Base-by-base conservation (phyloP, 495 filamentous ascomycete genomes). In the Tuber brumale region DNA sequence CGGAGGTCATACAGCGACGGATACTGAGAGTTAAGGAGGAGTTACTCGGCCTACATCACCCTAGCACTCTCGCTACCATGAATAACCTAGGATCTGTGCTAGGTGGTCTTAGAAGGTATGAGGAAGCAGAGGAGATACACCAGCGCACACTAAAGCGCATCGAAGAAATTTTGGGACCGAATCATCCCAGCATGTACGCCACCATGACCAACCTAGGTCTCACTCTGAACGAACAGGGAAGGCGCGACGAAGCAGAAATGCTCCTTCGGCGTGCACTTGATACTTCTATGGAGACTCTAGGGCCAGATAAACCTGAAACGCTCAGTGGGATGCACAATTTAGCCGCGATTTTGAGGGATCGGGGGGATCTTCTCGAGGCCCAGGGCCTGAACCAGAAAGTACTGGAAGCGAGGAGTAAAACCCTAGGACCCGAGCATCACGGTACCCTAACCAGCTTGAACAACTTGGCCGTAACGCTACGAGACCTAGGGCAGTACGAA, bases 401-500 rank as follows among this genome's bases (percentile, higher is more conserved):
- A 1, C n/a, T 61, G n/a, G n/a, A 61, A 27, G 27, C 2, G n/a
- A 27, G 23, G n/a, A 61, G n/a, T 27, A 61, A 61, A 61, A 61
- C n/a, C 10, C n/a, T 61, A 3, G 51, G 51, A 1, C 14, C 51
- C 23, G 51, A 27, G 14, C 51, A 61, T 14, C n/a, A 3, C 9
- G n/a, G 9, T 14, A 27, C 9, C 9, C 51, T 61, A 23, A 61
- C 51, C 3, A 27, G 8, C n/a, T 27, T 61, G 51, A 61, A 61
- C 51, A 61, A 61, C 51, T 27, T 61, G 3, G 51, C 51, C 23
- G 10, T 27, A 61, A 27, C 9, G 27, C n/a, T 61, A 21, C 39
- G 76, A 18, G 51, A 76, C 31, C 77, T 82, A 37, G 83, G 83
- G 3, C 79, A 84, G 31, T 84, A 83, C 74, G 66, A 83, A 61